Conservation (phyloP, 371 early-diverging fungal species). For the Mucor piriformis region DNA sequence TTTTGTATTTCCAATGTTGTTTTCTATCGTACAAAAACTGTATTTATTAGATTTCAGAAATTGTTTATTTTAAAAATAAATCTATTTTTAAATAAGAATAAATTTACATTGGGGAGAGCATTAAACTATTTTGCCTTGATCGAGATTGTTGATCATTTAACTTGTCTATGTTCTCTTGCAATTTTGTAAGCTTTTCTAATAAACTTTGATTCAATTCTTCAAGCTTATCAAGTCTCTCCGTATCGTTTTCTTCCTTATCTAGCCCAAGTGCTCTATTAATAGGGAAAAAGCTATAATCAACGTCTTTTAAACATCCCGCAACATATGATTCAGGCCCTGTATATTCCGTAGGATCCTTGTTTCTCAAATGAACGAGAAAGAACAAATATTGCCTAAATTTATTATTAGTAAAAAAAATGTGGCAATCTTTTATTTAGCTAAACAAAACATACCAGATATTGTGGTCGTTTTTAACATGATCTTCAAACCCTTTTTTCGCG, state of each 20-base stretch:
- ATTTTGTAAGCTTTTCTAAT: conserved; percentile 25
- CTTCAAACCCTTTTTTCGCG: conserved; percentile 54
- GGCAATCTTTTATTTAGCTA: background rate
- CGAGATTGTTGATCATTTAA: conserved; percentile 28
- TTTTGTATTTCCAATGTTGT: too few species aligned
- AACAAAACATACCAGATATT: conserved; percentile 49
- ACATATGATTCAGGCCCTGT: conserved; percentile 63
- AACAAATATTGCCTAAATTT: conserved; percentile 56
- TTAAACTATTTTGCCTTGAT: conserved; percentile 38
- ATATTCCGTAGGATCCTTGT: conserved; percentile 59
- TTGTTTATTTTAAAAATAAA: too few species aligned
- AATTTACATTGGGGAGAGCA: conserved; percentile 42
- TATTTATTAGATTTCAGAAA: too few species aligned
- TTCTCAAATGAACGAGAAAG: conserved; percentile 58
- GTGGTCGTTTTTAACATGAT: conserved; percentile 58
- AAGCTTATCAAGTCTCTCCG: conserved; percentile 38
- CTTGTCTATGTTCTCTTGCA: conserved; percentile 36
- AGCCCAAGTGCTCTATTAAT: conserved; percentile 58
- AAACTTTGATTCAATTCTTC: conserved; percentile 40
- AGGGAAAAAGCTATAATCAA: conserved; percentile 58
- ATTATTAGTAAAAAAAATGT: background rate
- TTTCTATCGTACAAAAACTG: too few species aligned
- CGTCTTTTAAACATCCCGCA: conserved; percentile 43
- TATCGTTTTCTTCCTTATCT: conserved; percentile 32
- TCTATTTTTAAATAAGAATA: too few species aligned